Base-by-base conservation (phyloP, 78 protist genomes). In the Dictyostelium firmibasis region DNA sequence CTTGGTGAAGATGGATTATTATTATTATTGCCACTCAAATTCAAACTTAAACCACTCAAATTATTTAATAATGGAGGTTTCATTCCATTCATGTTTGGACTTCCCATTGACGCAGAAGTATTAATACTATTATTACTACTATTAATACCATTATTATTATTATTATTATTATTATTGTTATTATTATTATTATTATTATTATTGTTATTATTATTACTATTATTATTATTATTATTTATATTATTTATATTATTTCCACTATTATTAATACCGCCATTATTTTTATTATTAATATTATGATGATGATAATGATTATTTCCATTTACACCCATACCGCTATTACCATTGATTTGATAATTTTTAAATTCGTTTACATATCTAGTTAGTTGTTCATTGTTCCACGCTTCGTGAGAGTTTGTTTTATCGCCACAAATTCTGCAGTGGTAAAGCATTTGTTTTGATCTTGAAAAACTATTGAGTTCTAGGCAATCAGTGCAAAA, bases 401-500 rank as follows among this genome's bases (percentile, higher is more conserved):
- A 20, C 1, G 72, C 84, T 20, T 64, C 78, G 8, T 35, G 23
- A n/a, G 16, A 64, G 27, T 64, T 64, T 13, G 76, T 67, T 53
- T 81, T 81, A 64, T 81, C 86, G 1, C 86, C 86, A 33, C 86
- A 81, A 14, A 81, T 25, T 57, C 86, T 44, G 35, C 86, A 81
- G 20, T 81, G 86, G 10, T 81, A 81, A 16, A 50, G 62, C 62
- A 50, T 50, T 57, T 81, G 86, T 33, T 57, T 81, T 23, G 44
- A 31, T 38, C 41, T 38, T 10, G 60, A 44, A 13, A 74, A 50
- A 53, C 57, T 53, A 16, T 50, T 50, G 2, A 76, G 43, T 53
- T 86, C 94, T 23, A 89, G 36, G 50, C 94, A 89, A 35, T 64
- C 94, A 47, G 81, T 67, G 50, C 94, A 89, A 89, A 81, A 81